These are phyloP conservation scores for Pinus albicaulis DNA, from an alignment of 75 land plant genomes.

Conservation along the genomic window DNA sequence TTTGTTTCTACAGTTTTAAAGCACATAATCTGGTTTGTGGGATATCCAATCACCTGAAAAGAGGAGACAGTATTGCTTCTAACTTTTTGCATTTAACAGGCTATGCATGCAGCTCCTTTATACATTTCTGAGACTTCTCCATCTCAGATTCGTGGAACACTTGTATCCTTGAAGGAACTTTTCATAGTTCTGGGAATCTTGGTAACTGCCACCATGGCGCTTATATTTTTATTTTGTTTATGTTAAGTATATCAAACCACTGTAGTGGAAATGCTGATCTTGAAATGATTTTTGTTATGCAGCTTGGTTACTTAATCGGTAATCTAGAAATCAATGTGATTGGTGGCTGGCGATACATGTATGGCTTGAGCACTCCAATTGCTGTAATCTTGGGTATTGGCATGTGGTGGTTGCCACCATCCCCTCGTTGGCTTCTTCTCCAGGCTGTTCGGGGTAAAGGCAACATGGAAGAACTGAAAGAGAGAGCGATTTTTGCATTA, in stretches of 20 bases:
- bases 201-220: constrained; percentile 27
- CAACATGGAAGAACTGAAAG: constrained; percentile 48
- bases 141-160: constrained; percentile 83
- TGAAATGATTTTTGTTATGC: constrained; percentile 7
- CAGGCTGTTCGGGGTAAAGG: constrained; percentile 84
- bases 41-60: not conserved
- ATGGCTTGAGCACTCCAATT: constrained; percentile 73
- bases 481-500: constrained; percentile 61
- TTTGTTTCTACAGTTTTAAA: not conserved
- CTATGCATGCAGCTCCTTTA: constrained; percentile 99
- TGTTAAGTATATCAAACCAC: not conserved
- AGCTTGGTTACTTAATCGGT: constrained; percentile 86
- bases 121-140: constrained; percentile 99
- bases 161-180: constrained; percentile 92
- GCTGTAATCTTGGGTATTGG: constrained; percentile 80
- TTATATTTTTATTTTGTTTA: not conserved
- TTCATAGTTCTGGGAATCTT: constrained; percentile 92
- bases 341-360: constrained; percentile 98
- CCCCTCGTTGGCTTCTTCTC: constrained; percentile 95
- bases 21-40: not conserved
- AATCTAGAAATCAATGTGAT: constrained; percentile 57
- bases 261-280: not conserved
- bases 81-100: constrained; percentile 38
- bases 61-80: not conserved
- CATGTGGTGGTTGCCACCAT: constrained; percentile 91